These are phyloP conservation scores for Naganishia liquefaciens DNA, from an alignment of 1,284 basidiomycete genomes.

Conservation along the genomic window DNA sequence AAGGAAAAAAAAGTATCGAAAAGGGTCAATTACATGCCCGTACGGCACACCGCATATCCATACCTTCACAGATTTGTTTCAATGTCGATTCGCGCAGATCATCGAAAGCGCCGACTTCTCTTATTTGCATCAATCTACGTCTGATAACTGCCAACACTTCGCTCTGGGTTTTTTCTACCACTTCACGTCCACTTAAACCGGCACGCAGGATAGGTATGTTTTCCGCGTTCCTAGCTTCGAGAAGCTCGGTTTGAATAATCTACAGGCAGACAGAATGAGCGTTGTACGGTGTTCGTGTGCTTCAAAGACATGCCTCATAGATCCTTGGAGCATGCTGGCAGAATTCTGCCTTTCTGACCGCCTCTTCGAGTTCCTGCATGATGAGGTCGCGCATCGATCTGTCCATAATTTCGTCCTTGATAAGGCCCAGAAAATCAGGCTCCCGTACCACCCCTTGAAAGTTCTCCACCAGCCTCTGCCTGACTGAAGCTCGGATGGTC, in stretches of 20 bases:
- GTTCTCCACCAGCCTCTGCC: conserved; percentile 63
- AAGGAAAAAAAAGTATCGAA: neutral
- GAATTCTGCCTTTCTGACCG: conserved; percentile 58
- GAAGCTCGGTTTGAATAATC: conserved; percentile 71
- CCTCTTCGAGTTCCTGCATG: conserved; percentile 64
- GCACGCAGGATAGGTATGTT: conserved; percentile 64
- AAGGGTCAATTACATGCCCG: neutral
- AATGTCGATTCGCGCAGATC: conserved; percentile 78
- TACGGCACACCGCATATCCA: conserved; percentile 41
- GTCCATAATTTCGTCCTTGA: conserved; percentile 69
- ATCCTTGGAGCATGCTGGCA: conserved; percentile 63
- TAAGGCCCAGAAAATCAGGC: conserved; percentile 68
- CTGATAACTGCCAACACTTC: conserved; percentile 62
- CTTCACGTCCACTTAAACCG: conserved; percentile 64
- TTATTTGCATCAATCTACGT: conserved; percentile 68
- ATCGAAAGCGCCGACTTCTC: conserved; percentile 77
- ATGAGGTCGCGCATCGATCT: conserved; percentile 69
- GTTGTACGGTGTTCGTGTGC: neutral
- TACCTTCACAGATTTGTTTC: conserved; percentile 82
- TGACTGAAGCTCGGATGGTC: conserved; percentile 62
- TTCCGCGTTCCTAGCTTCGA: conserved; percentile 67
- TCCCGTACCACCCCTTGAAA: conserved; percentile 66
- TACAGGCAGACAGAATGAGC: conserved; percentile 45
- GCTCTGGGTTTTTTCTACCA: conserved; percentile 70
- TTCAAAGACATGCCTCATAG: conserved; percentile 64